Evolutionary conservation across 345 rosid species (phyloP).

Genomic region (Eucalyptus tenuipes): DNA sequence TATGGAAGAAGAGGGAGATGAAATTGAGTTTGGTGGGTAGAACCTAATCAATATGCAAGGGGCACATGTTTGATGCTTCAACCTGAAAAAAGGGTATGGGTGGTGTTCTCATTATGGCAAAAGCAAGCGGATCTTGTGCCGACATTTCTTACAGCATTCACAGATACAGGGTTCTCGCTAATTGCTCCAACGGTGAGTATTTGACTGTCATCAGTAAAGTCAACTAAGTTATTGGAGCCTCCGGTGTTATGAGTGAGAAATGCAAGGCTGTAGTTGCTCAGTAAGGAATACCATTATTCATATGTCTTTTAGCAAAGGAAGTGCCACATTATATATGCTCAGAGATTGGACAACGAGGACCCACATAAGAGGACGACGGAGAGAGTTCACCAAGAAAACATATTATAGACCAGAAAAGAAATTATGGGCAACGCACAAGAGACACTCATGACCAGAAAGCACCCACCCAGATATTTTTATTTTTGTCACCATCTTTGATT

Average conservation of each 20-base stretch:
- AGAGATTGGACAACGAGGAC: neutral
- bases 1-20: neutral
- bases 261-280: neutral
- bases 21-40: neutral
- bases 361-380: neutral
- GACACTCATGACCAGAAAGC: neutral
- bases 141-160: neutral
- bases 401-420: neutral
- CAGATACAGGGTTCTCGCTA: neutral
- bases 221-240: neutral
- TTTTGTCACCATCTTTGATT: neutral
- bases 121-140: neutral
- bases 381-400: neutral
- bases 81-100: neutral
- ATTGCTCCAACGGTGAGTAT: neutral
- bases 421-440: neutral
- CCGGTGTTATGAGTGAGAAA: neutral
- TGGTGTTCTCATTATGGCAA: neutral
- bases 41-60: neutral
- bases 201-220: neutral
- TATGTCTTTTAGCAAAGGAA: neutral
- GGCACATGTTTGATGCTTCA: neutral
- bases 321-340: neutral
- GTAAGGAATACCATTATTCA: neutral
- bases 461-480: neutral